Conservation (phyloP, 495 filamentous ascomycete genomes). For the Pyronema omphalodes region DNA sequence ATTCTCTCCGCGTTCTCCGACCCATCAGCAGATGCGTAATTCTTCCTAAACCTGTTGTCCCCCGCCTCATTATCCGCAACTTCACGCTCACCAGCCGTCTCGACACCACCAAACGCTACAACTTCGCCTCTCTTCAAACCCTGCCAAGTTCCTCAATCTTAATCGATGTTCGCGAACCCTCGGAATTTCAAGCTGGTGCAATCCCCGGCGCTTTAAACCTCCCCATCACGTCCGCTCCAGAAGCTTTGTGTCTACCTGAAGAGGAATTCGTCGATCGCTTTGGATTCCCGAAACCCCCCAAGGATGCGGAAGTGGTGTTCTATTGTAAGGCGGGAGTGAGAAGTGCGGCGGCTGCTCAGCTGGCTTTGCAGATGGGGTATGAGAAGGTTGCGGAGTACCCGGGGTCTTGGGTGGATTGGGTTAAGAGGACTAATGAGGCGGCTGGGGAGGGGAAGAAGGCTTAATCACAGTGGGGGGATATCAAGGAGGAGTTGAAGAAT, state of each 20-base stretch:
- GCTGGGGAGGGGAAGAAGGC: no score
- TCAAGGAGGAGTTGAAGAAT: no score
- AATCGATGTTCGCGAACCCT: slow-evolving; percentile 69
- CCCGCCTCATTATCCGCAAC: not conserved
- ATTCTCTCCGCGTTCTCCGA: not conserved
- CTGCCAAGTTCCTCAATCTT: slow-evolving; percentile 25
- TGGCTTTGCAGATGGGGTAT: slow-evolving; percentile 66
- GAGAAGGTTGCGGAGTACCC: slow-evolving; percentile 56
- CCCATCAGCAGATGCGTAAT: not conserved
- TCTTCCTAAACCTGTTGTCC: not conserved
- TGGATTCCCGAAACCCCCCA: slow-evolving; percentile 44
- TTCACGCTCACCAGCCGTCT: not conserved
- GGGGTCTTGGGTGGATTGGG: slow-evolving; percentile 87
- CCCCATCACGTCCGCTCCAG: slow-evolving; percentile 56
- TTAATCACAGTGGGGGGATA: no score
- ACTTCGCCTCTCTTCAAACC: slow-evolving; percentile 12
- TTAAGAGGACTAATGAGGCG: slow-evolving; percentile 29
- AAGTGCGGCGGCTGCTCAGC: slow-evolving; percentile 55
- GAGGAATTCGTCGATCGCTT: slow-evolving; percentile 65
- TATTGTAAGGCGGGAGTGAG: slow-evolving; percentile 88
- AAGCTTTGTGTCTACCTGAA: slow-evolving; percentile 50
- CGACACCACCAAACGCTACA: not conserved
- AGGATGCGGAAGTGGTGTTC: slow-evolving; percentile 49
- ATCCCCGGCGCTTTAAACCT: slow-evolving; percentile 70
- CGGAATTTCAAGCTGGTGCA: slow-evolving; percentile 51